Evolutionary conservation across 352 stramenopile species (phyloP), one percentile per base, ranked within the genome.

Genomic region (Phytopythium sindhum): DNA sequence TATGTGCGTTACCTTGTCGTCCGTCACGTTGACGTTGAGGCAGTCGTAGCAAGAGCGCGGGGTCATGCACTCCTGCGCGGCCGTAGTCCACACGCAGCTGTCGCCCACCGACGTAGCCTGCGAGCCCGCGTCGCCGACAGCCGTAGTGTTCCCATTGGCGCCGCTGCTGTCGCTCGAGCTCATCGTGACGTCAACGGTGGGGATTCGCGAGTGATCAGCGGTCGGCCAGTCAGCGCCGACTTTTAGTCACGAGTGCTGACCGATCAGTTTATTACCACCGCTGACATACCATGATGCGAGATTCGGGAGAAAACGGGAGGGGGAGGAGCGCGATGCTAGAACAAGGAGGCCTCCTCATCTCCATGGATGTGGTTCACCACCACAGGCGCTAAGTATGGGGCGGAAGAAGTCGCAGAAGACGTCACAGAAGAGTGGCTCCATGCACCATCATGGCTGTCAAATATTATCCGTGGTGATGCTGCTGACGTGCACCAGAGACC

Each of bases 41-140:
- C 74, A 81, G 61, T 81, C 74, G 61, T 58, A 66, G 63, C 74
- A 79, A 10, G 63, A 67, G 19, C 74, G 59, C 10, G 69, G 61
- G 10, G 63, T 35, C 55, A 72, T 65, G 41, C 74, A 69, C 47
- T 57, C 67, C 33, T 63, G 69, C 53, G 60, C 64, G 26, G 31
- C 67, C 21, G 63, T 50, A 28, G 67, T 65, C 74, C 74, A 81
- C 52, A 66, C 66, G 56, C 74, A 81, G 47, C 28, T 64, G 50
- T 51, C 50, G 47, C 47, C 33, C 17, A 64, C n/a, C 8, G 10
- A 29, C 28, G 24, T 4, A 15, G 31, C 15, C 52, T 57, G 24
- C 6, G 50, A 31, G 50, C 14, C 21, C 26, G 24, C 14, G 5
- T 19, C 5, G 50, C 50, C 50, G 50, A 35, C 29, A 21, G 21